Evolutionary conservation across 306 rosid genomes (phyloP).

Genomic region (Rosa rugosa): DNA sequence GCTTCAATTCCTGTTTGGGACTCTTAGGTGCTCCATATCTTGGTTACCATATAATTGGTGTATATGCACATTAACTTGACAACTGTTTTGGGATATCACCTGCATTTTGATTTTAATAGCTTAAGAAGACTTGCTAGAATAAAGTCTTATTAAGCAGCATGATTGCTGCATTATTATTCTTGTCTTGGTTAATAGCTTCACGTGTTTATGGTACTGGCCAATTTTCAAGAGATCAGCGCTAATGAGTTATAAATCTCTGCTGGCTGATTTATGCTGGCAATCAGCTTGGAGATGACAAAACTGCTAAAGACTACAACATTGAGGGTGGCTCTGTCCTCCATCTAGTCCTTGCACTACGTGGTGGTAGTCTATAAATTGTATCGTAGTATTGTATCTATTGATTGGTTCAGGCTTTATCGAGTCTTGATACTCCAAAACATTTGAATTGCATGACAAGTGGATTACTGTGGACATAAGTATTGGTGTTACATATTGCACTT

Average conservation of each 20-base stretch:
- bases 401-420: neutral
- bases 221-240: neutral
- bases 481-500: neutral
- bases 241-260: constrained; percentile 23
- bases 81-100: neutral
- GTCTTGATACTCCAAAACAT: neutral
- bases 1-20: neutral
- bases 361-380: constrained; percentile 47
- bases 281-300: constrained; percentile 97
- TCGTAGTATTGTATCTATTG: neutral
- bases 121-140: neutral
- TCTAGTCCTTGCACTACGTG: constrained; percentile 92
- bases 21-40: neutral
- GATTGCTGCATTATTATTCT: neutral
- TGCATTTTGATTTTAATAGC: neutral
- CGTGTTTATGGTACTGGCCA: neutral
- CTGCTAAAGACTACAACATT: constrained; percentile 95
- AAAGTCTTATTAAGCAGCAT: neutral
- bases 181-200: neutral
- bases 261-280: constrained; percentile 97
- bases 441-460: constrained; percentile 2
- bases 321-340: constrained; percentile 99
- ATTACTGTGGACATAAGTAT: neutral
- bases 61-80: neutral
- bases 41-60: neutral